Evolutionary conservation across 805 yeast genomes (phyloP), one percentile per base, ranked within the genome.

Genomic region (Wickerhamiella lipophila): DNA sequence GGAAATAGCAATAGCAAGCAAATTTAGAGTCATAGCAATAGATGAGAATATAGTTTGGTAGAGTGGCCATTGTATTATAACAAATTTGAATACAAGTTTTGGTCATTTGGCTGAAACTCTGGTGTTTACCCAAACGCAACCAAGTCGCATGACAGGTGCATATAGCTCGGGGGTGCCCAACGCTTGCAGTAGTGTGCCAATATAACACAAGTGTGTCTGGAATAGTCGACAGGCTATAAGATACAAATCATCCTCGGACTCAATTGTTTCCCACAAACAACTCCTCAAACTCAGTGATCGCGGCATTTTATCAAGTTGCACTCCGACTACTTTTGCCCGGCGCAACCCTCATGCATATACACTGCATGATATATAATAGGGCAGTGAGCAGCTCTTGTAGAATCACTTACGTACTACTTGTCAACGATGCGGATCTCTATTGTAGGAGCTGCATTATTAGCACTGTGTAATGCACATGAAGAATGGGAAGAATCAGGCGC

Each of bases 381-480:
- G 38, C 38, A 4, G n/a, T 3, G 13, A 13, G 32, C 11, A 29
- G 5, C 32, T 11, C 13, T 29, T 9, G 12, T n/a, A 29, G 11
- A 7, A 3, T 19, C 19, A 32, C 12, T 5, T 19, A 32, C 19
- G 11, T 15, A 32, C 12, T 15, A 3, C 18, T 32, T n/a, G 26
- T 23, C 6, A n/a, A 13, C 12, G 11, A 32, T 32, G 38, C 38
- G 38, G 19, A 32, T 32, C 38, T 32, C 43, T n/a, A 22, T 40
- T 9, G 30, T 40, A 22, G 43, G 43, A 5, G n/a, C 30, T 15
- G 43, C 43, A 3, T 3, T 40, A 5, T 12, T 40, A 19, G 43
- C 30, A 15, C 34, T 44, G 11, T 25, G 32, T 26, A 23, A 15
- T 22, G 47, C 47, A 15, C 47, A 44, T 22, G 47, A 34, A 34